Conservation (phyloP, 2,329 filamentous ascomycete species). For the Venturia nashicola region DNA sequence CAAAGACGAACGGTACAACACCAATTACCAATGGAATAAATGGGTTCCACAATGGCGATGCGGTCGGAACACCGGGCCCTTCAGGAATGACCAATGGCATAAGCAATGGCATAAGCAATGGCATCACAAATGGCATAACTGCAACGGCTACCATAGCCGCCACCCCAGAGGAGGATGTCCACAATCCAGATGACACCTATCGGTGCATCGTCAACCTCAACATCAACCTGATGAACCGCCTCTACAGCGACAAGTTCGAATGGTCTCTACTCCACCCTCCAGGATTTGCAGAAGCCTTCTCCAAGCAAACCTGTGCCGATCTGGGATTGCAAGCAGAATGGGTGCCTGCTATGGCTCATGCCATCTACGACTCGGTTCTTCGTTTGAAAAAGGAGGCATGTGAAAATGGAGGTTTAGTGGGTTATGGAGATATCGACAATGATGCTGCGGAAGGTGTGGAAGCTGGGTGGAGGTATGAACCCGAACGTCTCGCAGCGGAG, state of each 20-base stretch:
- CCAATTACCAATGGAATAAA: slow-evolving; percentile 22
- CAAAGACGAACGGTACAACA: slow-evolving; percentile 11
- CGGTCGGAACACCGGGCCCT: not conserved
- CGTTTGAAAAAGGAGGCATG: slow-evolving; percentile 93
- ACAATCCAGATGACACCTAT: slow-evolving; percentile 89
- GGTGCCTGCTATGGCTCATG: slow-evolving; percentile 87
- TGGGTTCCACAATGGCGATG: slow-evolving; percentile 11
- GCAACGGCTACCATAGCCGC: slow-evolving; percentile 51
- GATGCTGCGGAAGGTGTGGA: slow-evolving; percentile 72
- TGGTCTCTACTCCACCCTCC: slow-evolving; percentile 91
- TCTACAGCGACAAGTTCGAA: slow-evolving; percentile 96
- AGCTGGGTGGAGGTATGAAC: slow-evolving; percentile 91
- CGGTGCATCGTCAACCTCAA: slow-evolving; percentile 84
- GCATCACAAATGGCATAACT: slow-evolving; percentile 14
- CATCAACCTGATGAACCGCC: slow-evolving; percentile 78
- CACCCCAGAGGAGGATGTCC: slow-evolving; percentile 52
- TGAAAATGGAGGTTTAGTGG: slow-evolving; percentile 77
- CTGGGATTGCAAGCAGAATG: slow-evolving; percentile 83
- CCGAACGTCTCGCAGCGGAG: slow-evolving; percentile 60
- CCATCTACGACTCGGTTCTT: slow-evolving; percentile 90
- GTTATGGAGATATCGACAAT: slow-evolving; percentile 70
- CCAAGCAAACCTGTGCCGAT: slow-evolving; percentile 84
- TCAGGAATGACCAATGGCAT: not conserved
- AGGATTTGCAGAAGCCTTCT: slow-evolving; percentile 84
- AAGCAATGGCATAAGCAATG: not conserved